Base-by-base conservation (phyloP, 2,329 filamentous ascomycete species). In the Gnomoniopsis sp. region DNA sequence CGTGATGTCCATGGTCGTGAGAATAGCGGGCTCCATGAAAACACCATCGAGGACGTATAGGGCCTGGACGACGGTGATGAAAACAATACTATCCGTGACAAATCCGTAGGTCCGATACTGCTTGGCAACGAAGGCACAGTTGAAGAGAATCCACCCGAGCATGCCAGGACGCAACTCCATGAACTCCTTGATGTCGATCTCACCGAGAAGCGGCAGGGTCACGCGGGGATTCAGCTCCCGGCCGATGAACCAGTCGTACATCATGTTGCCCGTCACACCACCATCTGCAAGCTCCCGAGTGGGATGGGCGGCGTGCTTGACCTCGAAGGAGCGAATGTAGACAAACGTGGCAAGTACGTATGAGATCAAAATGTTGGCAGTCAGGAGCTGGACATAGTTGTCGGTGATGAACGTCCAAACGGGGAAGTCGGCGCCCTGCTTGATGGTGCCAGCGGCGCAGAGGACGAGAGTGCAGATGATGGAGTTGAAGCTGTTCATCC, bases 181-280 rank as follows among this genome's bases (percentile, higher is more conserved):
- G 73, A 88, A 97, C 61, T 88, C 81, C 75, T 97, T 97, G 74
- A 98, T 88, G 69, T 98, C 93, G 52, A 97, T 81, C 66, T 91
- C 89, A 59, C 91, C 91, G 63, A 96, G 81, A 51, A 96, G 72
- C 2, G 92, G 92, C 23, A 96, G 76, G 0, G 81, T 85, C 60
- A 96, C 74, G 51, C 93, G 90, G 3, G 93, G 93, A 75, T 98
- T 98, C 61, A 98, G 86, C 74, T 98, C 93, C 30, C 93, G 90
- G 21, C 93, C 93, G 64, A 98, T 97, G 76, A 92, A 98, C 86
- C 91, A 98, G 74, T 98, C 93, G 72, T 98, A 97, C 41, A 97
- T 75, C 63, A 91, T 77, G 73, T 96, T 97, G 59, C 92, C 93
- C 1, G 86, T 87, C 69, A 89, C 84, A 17, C 92, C 93, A 47